Base-by-base conservation (phyloP, 805 yeast genomes). In the Cyberlindnera nakhonratchasimensis region DNA sequence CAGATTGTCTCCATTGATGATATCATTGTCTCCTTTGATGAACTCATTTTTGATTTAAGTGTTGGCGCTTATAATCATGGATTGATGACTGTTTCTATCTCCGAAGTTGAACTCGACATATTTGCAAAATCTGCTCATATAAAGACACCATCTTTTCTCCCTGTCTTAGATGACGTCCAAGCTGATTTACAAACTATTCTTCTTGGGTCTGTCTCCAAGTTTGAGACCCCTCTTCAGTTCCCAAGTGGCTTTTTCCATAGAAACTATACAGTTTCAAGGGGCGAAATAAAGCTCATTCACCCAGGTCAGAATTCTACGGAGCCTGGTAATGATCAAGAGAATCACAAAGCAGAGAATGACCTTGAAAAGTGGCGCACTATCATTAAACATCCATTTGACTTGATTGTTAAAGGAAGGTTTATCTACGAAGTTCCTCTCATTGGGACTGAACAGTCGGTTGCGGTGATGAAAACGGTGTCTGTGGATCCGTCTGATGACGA, bases 11-110 rank as follows among this genome's bases (percentile, higher is more conserved):
- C 77, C n/a, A 69, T 90, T 30, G 76, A 75, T 37, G 86, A 86
- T 54, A 74, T 90, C 1, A 67, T 90, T 11, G 85, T 87, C 3
- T 81, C 93, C 39, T 81, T 82, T 49, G 96, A 89, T 55, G 97
- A 88, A 58, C 66, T 91, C 35, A 75, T 89, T 1, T 88, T 91
- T 65, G 86, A 83, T 58, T 66, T 91, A 53, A 75, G 77, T 3
- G 77, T 88, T 18, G 83, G 79, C 45, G 95, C 95, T 0, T 77
- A 82, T 53, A 91, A 91, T 59, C 96, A 96, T 0, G 96, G 97
- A 0, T 75, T 90, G 63, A 70, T 89, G 50, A 71, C 84, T 2
- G 77, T 89, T 5, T 65, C 69, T 2, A 70, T 90, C 2, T 67
- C 70, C 31, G 77, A 79, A 12, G 81, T 82, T 9, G 91, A 86